Conservation (phyloP, 345 rosid species). For the Geranium brycei region DNA sequence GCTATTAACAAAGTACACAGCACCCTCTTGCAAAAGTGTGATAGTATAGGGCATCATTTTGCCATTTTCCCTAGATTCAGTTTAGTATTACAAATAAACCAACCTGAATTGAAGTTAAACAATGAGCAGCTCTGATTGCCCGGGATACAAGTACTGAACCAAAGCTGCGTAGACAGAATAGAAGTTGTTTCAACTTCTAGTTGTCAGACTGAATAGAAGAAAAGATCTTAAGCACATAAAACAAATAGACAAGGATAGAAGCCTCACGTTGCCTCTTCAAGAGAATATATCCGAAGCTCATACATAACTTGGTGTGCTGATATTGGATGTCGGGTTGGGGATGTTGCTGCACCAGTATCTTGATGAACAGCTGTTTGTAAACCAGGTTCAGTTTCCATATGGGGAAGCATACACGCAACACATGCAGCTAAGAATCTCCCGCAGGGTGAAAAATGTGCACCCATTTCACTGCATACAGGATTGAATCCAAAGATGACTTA, state of each 20-base stretch:
- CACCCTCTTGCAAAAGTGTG: too few relatives aligned
- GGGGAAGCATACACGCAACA: conserved; percentile 88
- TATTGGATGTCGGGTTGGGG: conserved; percentile 91
- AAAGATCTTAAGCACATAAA: not conserved
- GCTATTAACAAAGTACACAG: too few relatives aligned
- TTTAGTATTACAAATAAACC: conserved; percentile 10
- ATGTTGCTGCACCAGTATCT: conserved; percentile 65
- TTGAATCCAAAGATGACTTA: not conserved
- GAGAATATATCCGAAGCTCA: conserved; percentile 92
- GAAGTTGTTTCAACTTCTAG: not conserved
- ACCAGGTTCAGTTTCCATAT: conserved; percentile 63
- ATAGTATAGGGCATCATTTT: too few relatives aligned
- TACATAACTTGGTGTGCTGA: conserved; percentile 87
- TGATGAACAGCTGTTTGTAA: conserved; percentile 51
- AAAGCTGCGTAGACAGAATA: conserved; percentile 41
- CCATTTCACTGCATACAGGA: conserved; percentile 78
- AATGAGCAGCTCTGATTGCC: conserved; percentile 90
- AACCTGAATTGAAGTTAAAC: conserved; percentile 97
- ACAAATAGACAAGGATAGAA: conserved; percentile 9
- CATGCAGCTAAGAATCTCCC: conserved; percentile 95
- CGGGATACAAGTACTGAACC: conserved; percentile 80
- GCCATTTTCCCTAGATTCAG: not conserved
- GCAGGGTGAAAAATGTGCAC: conserved; percentile 98
- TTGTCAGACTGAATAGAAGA: not conserved
- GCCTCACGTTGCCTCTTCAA: conserved; percentile 84